phyloP scores from a whole-genome alignment of 495 filamentous ascomycete genomes.

The Xylaria flabelliformis region DNA sequence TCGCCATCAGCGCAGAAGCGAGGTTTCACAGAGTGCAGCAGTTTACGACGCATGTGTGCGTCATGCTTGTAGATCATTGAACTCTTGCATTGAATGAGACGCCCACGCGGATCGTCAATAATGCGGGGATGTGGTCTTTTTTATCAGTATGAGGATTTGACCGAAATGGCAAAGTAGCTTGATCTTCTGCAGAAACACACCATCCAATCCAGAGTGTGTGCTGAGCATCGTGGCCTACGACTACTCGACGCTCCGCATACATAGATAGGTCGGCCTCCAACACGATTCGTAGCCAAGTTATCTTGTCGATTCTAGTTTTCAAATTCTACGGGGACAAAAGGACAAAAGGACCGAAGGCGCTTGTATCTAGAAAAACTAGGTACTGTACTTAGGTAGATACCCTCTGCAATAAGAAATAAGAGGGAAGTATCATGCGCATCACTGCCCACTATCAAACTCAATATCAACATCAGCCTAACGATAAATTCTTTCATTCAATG shows the following conservation, averaged over 20 bases:
- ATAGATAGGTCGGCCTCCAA: neutral
- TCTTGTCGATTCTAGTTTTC: neutral
- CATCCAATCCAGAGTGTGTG: conserved; percentile 7
- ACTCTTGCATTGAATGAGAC: neutral
- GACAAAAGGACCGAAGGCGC: neutral
- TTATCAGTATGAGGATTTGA: neutral
- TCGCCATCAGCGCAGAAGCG: conserved; percentile 20
- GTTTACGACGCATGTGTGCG: conserved; percentile 17
- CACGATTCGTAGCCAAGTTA: neutral
- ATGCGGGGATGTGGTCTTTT: neutral
- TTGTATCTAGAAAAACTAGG: neutral
- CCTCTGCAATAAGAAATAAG: neutral
- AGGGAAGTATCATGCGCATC: neutral
- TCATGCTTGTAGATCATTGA: conserved; percentile 16
- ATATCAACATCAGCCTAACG: neutral
- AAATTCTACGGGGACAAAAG: neutral
- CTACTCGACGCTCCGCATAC: neutral
- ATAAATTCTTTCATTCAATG: neutral
- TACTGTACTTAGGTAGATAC: too few species aligned
- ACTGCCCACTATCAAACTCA: neutral
- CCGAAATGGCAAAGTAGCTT: conserved; percentile 1
- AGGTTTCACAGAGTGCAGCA: conserved; percentile 25
- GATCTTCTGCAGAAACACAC: conserved; percentile 10
- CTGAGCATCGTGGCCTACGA: conserved; percentile 8
- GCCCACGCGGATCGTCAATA: conserved; percentile 7